Conservation (phyloP, 306 rosid species). For the Cyamopsis tetragonoloba region DNA sequence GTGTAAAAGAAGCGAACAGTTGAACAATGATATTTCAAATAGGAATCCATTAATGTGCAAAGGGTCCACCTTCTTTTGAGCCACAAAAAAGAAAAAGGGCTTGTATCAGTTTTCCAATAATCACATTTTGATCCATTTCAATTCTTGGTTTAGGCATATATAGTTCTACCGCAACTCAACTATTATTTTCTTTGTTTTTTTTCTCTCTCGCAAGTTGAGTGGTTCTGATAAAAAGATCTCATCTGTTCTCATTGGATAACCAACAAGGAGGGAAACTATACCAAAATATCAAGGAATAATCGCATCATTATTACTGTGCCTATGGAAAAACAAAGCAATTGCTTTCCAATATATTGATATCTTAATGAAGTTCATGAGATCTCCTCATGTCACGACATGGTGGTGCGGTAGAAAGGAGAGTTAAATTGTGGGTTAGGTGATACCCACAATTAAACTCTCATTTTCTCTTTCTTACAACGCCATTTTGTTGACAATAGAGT, state of each 20-base stretch:
- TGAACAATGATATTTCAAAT: background rate
- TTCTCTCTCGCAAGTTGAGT: background rate
- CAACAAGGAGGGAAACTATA: background rate
- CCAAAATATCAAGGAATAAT: background rate
- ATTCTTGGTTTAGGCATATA: background rate
- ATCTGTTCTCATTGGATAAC: background rate
- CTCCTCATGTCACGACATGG: no score
- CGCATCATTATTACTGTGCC: no score
- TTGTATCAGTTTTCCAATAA: background rate
- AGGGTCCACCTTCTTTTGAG: conserved; percentile 13
- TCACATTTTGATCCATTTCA: background rate
- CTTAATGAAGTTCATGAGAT: no score
- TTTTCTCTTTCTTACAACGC: no score
- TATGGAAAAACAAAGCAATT: no score
- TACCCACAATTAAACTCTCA: no score
- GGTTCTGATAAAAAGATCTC: background rate
- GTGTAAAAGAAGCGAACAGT: background rate
- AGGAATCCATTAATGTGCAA: conserved; percentile 22
- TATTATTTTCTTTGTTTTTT: background rate
- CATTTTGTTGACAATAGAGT: no score
- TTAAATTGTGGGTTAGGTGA: no score
- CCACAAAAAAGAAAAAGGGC: background rate
- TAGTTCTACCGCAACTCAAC: no score
- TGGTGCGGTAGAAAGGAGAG: no score
- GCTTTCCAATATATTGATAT: no score